Conservation (phyloP, 176 grass and related monocot genomes). For the Alopecurus myosuroides region DNA sequence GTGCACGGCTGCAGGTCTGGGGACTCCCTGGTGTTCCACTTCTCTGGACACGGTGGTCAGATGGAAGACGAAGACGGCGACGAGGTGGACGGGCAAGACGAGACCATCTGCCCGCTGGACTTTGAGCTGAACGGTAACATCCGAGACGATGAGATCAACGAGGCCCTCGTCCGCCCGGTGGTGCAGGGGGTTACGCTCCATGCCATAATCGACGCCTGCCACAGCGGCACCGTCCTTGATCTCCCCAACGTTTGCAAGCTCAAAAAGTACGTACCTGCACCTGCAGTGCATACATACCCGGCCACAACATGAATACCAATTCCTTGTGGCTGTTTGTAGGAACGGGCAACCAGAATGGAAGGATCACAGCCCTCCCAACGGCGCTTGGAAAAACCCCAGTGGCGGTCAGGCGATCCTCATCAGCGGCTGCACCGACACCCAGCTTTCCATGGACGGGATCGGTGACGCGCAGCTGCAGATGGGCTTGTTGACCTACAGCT, state of each 20-base stretch:
- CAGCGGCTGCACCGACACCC: conserved; percentile 41
- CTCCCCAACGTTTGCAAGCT: conserved; percentile 65
- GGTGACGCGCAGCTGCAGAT: not conserved
- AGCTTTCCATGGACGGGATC: not conserved
- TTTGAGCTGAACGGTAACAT: conserved; percentile 45
- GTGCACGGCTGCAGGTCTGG: conserved; percentile 57
- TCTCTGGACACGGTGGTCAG: conserved; percentile 76
- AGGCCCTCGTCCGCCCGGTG: conserved; percentile 64
- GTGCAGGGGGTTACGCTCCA: conserved; percentile 53
- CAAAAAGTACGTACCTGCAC: not conserved
- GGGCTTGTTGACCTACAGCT: conserved; percentile 87
- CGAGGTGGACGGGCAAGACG: conserved; percentile 73
- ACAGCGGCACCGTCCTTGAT: conserved; percentile 79
- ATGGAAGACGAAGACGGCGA: conserved; percentile 55
- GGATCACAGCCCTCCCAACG: conserved; percentile 12
- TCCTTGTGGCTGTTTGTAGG: no score
- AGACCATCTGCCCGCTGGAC: conserved; percentile 86
- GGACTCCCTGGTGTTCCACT: conserved; percentile 91
- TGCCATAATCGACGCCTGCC: conserved; percentile 76
- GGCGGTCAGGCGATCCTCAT: conserved; percentile 31
- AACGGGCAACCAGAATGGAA: conserved; percentile 9
- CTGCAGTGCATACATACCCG: not conserved
- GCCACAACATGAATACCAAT: no score
- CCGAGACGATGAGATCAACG: conserved; percentile 87
- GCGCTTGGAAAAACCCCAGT: conserved; percentile 20